Evolutionary conservation across 306 rosid species (phyloP).

Genomic region (Hippophae rhamnoides): DNA sequence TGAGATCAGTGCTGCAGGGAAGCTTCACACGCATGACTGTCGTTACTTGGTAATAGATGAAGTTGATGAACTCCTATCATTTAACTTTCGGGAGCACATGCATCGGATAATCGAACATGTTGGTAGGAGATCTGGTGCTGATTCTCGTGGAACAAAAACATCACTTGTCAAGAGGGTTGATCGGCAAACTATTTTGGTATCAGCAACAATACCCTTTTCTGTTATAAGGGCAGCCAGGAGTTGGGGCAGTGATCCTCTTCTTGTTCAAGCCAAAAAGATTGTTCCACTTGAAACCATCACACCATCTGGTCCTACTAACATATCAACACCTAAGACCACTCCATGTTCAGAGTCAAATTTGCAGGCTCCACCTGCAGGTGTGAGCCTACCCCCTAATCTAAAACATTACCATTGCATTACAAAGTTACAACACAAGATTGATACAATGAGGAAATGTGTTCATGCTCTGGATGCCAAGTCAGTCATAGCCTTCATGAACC

Average conservation of each 20-base stretch:
- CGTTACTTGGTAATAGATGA: slow-evolving; percentile 79
- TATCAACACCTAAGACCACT: slow-evolving; percentile 26
- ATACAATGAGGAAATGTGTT: slow-evolving; percentile 69
- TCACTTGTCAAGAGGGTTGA: slow-evolving; percentile 31
- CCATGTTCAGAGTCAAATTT: slow-evolving; percentile 19
- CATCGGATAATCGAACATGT: slow-evolving; percentile 88
- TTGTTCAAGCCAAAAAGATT: slow-evolving; percentile 73
- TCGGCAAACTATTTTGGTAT: slow-evolving; percentile 73
- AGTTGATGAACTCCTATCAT: slow-evolving; percentile 81
- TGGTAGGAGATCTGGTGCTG: slow-evolving; percentile 61
- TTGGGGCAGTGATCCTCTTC: slow-evolving; percentile 76
- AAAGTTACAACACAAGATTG: slow-evolving; percentile 83
- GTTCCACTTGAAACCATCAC: slow-evolving; percentile 45
- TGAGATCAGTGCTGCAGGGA: slow-evolving; percentile 86
- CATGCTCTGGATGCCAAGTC: slow-evolving; percentile 84
- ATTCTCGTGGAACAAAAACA: slow-evolving; percentile 26
- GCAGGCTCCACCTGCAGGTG: slow-evolving; percentile 44
- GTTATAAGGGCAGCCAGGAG: slow-evolving; percentile 84
- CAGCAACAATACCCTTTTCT: slow-evolving; percentile 88
- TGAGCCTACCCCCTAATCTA: slow-evolving; percentile 74
- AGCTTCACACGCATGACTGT: slow-evolving; percentile 78
- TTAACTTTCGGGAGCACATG: slow-evolving; percentile 87
- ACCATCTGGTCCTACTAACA: slow-evolving; percentile 39
- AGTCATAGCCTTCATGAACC: slow-evolving; percentile 93
- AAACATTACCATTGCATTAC: slow-evolving; percentile 69